These are phyloP conservation scores for Graphiopsis chlorocephala DNA, from an alignment of 2,329 filamentous ascomycete species.

Conservation along the genomic window DNA sequence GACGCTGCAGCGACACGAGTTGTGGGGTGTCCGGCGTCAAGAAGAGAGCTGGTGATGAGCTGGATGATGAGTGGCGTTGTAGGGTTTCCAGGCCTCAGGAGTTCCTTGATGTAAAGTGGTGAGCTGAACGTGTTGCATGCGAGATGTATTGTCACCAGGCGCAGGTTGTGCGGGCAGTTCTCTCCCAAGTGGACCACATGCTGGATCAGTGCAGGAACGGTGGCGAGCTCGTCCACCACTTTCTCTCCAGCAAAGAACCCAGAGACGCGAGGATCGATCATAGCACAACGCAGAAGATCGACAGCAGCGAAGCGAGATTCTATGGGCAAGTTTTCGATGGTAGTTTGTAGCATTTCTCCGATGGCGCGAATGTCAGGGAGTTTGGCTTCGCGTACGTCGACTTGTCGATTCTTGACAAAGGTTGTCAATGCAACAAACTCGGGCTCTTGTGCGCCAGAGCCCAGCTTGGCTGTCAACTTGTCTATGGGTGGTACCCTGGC, in stretches of 20 bases:
- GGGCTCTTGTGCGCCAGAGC: slow-evolving; percentile 55
- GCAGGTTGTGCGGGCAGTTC: slow-evolving; percentile 73
- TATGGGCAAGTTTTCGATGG: slow-evolving; percentile 49
- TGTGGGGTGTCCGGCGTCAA: slow-evolving; percentile 71
- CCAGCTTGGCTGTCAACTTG: slow-evolving; percentile 79
- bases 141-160: slow-evolving; percentile 79
- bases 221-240: slow-evolving; percentile 49
- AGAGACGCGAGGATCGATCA: slow-evolving; percentile 74
- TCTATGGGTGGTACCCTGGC: slow-evolving; percentile 76
- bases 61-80: slow-evolving; percentile 57
- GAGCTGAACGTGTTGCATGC: slow-evolving; percentile 82
- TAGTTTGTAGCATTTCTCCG: slow-evolving; percentile 35
- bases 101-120: slow-evolving; percentile 60
- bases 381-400: slow-evolving; percentile 62
- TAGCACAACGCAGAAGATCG: slow-evolving; percentile 77
- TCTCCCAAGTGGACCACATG: slow-evolving; percentile 56
- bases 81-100: slow-evolving; percentile 38
- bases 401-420: slow-evolving; percentile 66
- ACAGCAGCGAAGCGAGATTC: slow-evolving; percentile 75
- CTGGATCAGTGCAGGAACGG: slow-evolving; percentile 60
- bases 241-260: slow-evolving; percentile 78
- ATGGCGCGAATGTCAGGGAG: slow-evolving; percentile 70
- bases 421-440: slow-evolving; percentile 63
- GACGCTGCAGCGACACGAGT: slow-evolving; percentile 79
- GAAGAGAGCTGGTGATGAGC: slow-evolving; percentile 72